Percentiles rank a stretch among this genome's conserved stretches.
phyloP scores from a whole-genome alignment of 106 monocot species.

The Dendrobium chrysotoxum region DNA sequence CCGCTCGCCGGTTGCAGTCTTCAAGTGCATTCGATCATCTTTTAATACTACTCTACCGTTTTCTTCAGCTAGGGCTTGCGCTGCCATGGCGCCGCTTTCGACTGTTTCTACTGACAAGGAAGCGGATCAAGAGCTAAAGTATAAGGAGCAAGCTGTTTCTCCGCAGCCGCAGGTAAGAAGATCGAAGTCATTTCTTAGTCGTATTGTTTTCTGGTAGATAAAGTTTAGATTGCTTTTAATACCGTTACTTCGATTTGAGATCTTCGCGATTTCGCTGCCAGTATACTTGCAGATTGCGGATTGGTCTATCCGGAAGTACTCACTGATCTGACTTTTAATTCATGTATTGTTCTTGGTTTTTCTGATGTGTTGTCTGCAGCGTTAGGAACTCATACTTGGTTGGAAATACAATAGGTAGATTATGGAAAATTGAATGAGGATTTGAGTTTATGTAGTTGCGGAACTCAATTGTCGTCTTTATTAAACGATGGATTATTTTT shows the following conservation, averaged over 20 bases:
- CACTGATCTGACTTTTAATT: background rate
- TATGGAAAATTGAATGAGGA: background rate
- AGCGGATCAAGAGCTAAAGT: background rate
- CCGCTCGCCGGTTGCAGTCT: background rate
- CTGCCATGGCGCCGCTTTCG: constrained; percentile 1
- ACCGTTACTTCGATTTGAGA: background rate
- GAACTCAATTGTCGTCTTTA: background rate
- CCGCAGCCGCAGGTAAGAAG: background rate
- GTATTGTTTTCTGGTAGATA: background rate
- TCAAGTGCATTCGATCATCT: background rate
- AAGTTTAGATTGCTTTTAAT: background rate
- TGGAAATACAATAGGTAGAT: background rate
- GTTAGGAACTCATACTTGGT: background rate
- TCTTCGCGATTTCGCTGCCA: background rate
- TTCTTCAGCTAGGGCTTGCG: background rate
- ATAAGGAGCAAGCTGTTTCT: background rate
- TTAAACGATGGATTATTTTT: background rate
- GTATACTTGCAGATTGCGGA: background rate
- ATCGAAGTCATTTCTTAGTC: background rate
- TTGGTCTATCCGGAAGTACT: background rate
- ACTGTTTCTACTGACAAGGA: background rate
- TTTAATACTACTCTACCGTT: background rate
- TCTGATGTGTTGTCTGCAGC: background rate
- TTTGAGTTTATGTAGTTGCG: background rate
- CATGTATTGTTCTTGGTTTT: background rate